A percentile compares a stretch with the other conserved stretches of the same genome.
Conservation (phyloP, 805 yeast genomes). For the Metschnikowia rubicola region DNA sequence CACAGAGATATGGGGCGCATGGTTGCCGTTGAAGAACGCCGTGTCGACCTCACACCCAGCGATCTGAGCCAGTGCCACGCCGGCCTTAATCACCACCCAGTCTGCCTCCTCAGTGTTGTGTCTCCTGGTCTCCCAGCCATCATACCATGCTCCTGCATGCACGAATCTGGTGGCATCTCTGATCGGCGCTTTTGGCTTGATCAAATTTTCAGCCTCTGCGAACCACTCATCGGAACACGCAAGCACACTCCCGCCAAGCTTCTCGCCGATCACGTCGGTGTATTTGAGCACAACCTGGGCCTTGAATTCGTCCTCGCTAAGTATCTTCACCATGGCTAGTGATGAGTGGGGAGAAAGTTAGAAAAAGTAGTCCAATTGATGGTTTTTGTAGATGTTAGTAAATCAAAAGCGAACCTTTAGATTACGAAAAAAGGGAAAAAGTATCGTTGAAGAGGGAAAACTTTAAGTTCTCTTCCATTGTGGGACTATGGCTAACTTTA, state of each 20-base stretch:
- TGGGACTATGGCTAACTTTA: background rate
- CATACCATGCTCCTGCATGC: slow-evolving; percentile 94
- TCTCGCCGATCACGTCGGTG: slow-evolving; percentile 80
- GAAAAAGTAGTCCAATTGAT: no score
- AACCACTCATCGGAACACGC: slow-evolving; percentile 88
- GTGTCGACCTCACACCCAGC: slow-evolving; percentile 90
- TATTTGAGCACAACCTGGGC: slow-evolving; percentile 46
- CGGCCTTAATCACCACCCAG: slow-evolving; percentile 81
- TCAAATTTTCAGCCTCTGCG: slow-evolving; percentile 85
- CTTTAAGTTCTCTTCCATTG: background rate
- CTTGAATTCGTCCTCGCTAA: slow-evolving; percentile 39
- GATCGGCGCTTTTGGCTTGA: slow-evolving; percentile 76
- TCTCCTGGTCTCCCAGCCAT: slow-evolving; percentile 98
- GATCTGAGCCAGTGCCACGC: slow-evolving; percentile 76
- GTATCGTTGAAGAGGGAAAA: background rate
- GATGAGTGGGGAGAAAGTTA: background rate
- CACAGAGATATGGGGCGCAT: slow-evolving; percentile 85
- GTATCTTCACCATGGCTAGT: slow-evolving; percentile 15
- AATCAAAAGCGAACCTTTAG: no score
- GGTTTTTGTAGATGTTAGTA: no score
- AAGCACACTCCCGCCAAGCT: slow-evolving; percentile 74
- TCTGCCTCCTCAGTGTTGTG: slow-evolving; percentile 84
- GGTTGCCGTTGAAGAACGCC: slow-evolving; percentile 91
- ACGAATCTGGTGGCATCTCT: slow-evolving; percentile 78
- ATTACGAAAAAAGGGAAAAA: background rate